Evolutionary conservation across 352 stramenopile species (phyloP).

Genomic region (Globisporangium spinosum): DNA sequence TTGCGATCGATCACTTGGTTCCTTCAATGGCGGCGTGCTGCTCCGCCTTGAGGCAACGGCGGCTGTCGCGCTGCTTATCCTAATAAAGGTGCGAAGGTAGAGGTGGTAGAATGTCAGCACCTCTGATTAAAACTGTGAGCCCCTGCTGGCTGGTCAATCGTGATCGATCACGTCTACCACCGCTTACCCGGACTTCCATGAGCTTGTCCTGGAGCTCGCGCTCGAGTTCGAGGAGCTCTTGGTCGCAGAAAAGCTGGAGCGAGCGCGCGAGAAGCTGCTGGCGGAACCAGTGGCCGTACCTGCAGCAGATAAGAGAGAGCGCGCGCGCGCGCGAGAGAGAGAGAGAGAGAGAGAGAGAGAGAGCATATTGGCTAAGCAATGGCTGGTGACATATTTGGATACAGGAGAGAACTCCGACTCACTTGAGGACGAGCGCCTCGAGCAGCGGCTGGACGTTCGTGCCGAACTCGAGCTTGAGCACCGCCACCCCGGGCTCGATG

Average conservation of each 20-base stretch:
- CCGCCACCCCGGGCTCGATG: conserved; percentile 41
- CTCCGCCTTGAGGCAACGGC: conserved; percentile 9
- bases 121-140: not conserved
- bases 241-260: conserved; percentile 39
- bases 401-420: not conserved
- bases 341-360: not conserved
- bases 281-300: conserved; percentile 66
- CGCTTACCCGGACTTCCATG: conserved; percentile 27
- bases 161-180: not conserved
- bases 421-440: conserved; percentile 55
- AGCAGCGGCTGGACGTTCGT: conserved; percentile 46
- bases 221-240: conserved; percentile 44
- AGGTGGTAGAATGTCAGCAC: not conserved
- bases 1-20: not conserved
- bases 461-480: conserved; percentile 39
- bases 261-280: conserved; percentile 50
- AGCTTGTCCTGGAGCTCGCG: conserved; percentile 53
- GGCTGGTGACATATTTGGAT: too few relatives aligned
- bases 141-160: not conserved
- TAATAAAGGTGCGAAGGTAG: conserved; percentile 7
- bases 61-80: conserved; percentile 29
- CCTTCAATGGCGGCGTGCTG: conserved; percentile 10
- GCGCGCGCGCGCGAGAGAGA: too few relatives aligned
- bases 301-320: conserved; percentile 10
- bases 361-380: too few relatives aligned